Evolutionary conservation across 2,329 filamentous ascomycete genomes (phyloP), one percentile per base, ranked within the genome.

Genomic region (Talaromyces sp.): DNA sequence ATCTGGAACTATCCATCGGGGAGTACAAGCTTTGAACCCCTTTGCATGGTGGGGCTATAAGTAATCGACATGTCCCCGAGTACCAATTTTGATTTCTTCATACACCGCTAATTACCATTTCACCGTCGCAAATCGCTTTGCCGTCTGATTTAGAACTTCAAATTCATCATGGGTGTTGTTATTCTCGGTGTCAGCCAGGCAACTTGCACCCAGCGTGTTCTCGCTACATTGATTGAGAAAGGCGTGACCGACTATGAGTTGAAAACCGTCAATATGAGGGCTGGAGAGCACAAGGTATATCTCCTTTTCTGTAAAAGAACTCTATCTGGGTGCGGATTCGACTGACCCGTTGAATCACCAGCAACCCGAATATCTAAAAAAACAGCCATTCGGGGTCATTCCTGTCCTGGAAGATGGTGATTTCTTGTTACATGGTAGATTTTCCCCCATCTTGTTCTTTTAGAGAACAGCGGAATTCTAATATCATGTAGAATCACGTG

Each of bases 371-470:
- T 73, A 72, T 60, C 43, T 73, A 5, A 67, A 70, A 14, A 67
- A 72, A 19, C 72, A 77, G 16, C 76, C 76, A 0, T 78, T 78
- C 45, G 76, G 76, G 1, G 76, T 75, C 66, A 67, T 78, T 0
- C 76, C 76, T 11, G 70, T 73, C n/a, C 65, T 78, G 3, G 71
- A 76, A 3, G 76, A 77, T 57, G 72, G 73, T 48, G 75, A 72
- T 1, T 62, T 62, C 14, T 35, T 31, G 33, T 3, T 56, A 11
- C 52, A 56, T 39, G 52, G 52, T 56, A 14, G 19, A n/a, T 19
- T 35, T 13, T 14, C 7, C 8, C 33, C n/a, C 33, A 11, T 37
- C 19, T 22, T 8, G 2, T 8, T 6, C 35, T 13, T 37, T 13
- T 37, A 10, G 35, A 37, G 22, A 4, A 22, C 11, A 9, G 9